Conservation (phyloP, 805 yeast genomes). For the Wickerhamomyces canadensis region DNA sequence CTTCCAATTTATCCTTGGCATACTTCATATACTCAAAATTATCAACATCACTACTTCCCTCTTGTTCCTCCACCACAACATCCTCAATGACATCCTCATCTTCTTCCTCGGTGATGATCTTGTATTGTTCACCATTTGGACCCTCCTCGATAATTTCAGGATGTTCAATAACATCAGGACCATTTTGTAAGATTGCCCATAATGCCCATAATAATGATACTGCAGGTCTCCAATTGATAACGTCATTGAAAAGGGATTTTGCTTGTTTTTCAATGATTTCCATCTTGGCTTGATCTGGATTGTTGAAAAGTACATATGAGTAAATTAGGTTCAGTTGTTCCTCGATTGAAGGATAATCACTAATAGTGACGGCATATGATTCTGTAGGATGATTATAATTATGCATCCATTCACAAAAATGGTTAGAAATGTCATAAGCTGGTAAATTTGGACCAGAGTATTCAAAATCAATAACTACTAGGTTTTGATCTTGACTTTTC, state of each 20-base stretch:
- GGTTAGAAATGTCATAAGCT: constrained; percentile 88
- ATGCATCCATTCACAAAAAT: constrained; percentile 96
- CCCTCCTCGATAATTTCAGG: constrained; percentile 40
- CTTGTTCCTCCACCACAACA: constrained; percentile 19
- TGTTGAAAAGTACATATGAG: constrained; percentile 61
- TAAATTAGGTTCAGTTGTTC: constrained; percentile 68
- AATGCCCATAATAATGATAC: constrained; percentile 78
- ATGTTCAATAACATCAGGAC: constrained; percentile 20
- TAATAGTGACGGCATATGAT: constrained; percentile 44
- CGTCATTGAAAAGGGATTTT: constrained; percentile 54
- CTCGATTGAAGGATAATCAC: constrained; percentile 59
- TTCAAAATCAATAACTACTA: constrained; percentile 95
- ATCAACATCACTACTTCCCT: constrained; percentile 39
- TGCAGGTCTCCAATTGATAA: constrained; percentile 73
- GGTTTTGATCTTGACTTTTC: constrained; percentile 53
- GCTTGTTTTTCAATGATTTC: constrained; percentile 37
- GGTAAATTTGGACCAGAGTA: constrained; percentile 89
- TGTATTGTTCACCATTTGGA: constrained; percentile 49
- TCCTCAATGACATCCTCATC: constrained; percentile 24
- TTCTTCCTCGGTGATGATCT: constrained; percentile 20
- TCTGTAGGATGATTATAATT: constrained; percentile 57
- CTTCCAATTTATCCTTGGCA: constrained; percentile 64
- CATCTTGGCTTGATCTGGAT: constrained; percentile 29
- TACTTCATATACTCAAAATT: constrained; percentile 76
- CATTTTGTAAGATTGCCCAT: constrained; percentile 90